These are phyloP conservation scores for Kwoniella dejecticola DNA, from an alignment of 768 basidiomycete genomes.

Conservation along the genomic window DNA sequence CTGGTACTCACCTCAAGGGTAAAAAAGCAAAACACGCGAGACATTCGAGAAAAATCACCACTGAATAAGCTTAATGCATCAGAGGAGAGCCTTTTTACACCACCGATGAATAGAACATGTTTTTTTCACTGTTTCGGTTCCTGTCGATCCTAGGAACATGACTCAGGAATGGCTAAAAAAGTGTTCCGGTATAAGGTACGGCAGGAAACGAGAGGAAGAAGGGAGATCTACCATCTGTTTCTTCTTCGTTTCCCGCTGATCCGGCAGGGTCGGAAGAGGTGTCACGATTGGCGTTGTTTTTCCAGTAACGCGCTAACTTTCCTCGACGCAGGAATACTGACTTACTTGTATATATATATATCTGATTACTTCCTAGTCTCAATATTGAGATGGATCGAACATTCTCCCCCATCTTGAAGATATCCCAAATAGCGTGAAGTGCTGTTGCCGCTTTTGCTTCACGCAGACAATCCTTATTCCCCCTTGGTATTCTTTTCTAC, in stretches of 20 bases:
- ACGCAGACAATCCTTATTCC: background rate
- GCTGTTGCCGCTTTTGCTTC: background rate
- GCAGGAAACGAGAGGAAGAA: background rate
- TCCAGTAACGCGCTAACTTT: background rate
- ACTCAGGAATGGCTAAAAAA: background rate
- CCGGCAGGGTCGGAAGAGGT: background rate
- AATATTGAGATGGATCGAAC: too few relatives aligned
- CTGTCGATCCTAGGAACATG: constrained; percentile 5
- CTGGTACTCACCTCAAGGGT: background rate
- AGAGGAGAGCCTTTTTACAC: background rate
- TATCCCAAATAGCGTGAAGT: background rate
- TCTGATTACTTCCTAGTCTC: too few relatives aligned
- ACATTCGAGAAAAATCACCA: background rate
- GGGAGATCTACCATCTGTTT: background rate
- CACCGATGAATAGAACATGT: too few relatives aligned
- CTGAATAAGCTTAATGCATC: background rate
- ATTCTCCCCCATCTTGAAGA: too few relatives aligned
- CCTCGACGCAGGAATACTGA: background rate
- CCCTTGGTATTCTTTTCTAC: background rate
- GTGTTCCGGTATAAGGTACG: background rate
- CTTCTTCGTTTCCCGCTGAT: constrained; percentile 4
- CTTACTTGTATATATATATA: background rate
- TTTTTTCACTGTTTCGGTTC: background rate
- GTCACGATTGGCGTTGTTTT: background rate
- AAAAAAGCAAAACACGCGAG: background rate